Evolutionary conservation across 2,329 filamentous ascomycete genomes (phyloP), one percentile per base, ranked within the genome.

Genomic region (Pseudomassariella vexata): DNA sequence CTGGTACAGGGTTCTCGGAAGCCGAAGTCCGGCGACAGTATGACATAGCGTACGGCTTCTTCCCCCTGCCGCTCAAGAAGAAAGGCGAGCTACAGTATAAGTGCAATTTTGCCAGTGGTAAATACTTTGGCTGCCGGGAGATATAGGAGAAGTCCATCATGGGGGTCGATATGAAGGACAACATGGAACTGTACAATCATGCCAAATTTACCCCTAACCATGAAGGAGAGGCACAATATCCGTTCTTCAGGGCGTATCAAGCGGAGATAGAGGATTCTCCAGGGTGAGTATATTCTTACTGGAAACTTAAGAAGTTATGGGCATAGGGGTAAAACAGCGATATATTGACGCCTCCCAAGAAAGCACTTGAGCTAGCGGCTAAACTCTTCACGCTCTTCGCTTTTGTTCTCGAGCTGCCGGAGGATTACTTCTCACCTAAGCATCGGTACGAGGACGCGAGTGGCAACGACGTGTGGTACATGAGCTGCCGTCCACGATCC

Each of bases 391-490:
- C 42, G 10, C 47, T 55, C 2, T 50, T 52, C 37, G 44, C 52
- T n/a, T 66, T 76, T 34, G 59, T 76, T 5, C 64, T 77, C 2
- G 64, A 76, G 44, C 55, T 78, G 0, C 66, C 69, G 0, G 65
- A 69, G 24, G 67, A 75, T 9, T 66, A 68, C 37, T 62, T 77
- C 25, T 62, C 69, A 12, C 61, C 61, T 6, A 59, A 65, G 28
- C 73, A 77, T 44, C 55, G 55, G 5, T 78, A 75, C 38, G 57
- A 69, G 3, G 55, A 63, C 19, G 57, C 64, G 11, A 66, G 66
- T 25, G 71, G 76, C 30, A 66, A 71, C 36, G 70, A 75, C 40
- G 57, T 74, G 9, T 66, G 73, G 6, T 74, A 73, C 49, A 75
- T 74, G 70, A 59, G 64, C 28, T 75, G 74, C 41, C 59, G 62